Evolutionary conservation across 2,329 filamentous ascomycete species (phyloP).

Genomic region (Aspergillus unguis): DNA sequence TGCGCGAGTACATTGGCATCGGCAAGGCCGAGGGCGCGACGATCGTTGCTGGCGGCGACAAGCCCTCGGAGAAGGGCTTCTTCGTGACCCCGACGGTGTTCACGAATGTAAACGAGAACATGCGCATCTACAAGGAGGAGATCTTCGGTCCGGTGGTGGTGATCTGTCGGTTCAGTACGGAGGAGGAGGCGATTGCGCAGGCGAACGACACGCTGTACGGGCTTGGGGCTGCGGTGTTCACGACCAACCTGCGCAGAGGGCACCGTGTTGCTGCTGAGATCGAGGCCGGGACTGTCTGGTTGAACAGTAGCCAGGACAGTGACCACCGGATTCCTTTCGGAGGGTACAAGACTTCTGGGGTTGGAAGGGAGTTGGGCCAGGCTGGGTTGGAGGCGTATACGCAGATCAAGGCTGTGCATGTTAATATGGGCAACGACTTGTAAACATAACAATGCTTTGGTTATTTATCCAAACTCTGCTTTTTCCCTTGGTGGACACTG

Average conservation of each 20-base stretch:
- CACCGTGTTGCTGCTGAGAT: constrained; percentile 43
- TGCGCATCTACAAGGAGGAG: constrained; percentile 40
- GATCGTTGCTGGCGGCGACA: constrained; percentile 38
- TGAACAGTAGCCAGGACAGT: constrained; percentile 45
- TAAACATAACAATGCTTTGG: neutral
- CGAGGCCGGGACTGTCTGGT: constrained; percentile 48
- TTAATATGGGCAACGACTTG: constrained; percentile 38
- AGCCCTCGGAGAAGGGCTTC: constrained; percentile 36
- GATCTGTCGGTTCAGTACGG: constrained; percentile 37
- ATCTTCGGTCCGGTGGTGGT: constrained; percentile 46
- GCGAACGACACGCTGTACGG: constrained; percentile 45
- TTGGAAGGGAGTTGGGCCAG: constrained; percentile 50
- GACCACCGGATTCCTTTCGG: constrained; percentile 43
- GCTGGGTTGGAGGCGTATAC: constrained; percentile 41
- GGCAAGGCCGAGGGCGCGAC: constrained; percentile 43
- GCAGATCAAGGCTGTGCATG: constrained; percentile 41
- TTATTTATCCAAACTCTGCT: neutral
- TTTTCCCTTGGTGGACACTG: neutral
- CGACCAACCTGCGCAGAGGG: constrained; percentile 39
- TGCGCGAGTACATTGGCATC: constrained; percentile 42
- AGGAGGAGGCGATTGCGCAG: constrained; percentile 37
- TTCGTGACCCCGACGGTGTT: constrained; percentile 42
- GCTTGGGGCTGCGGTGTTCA: constrained; percentile 44
- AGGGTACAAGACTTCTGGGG: constrained; percentile 47
- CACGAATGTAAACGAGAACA: constrained; percentile 34